These are phyloP conservation scores for Moniliophthora roreri DNA, from an alignment of 1,284 basidiomycete species.

Conservation along the genomic window DNA sequence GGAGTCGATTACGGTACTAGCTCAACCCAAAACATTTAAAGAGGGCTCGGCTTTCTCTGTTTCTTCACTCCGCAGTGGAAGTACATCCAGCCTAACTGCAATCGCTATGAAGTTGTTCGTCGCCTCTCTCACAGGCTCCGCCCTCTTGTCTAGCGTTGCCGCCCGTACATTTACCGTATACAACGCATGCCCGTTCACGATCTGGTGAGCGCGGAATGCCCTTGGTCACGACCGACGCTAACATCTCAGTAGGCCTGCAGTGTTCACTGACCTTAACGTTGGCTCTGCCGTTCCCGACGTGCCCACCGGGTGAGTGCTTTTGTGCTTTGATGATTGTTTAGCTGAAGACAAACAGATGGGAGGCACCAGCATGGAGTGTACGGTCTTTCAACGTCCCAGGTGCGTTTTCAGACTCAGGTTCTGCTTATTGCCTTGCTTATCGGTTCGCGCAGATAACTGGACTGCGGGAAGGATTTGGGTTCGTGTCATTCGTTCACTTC, in stretches of 20 bases:
- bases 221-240: not conserved
- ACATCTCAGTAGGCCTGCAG: constrained; percentile 32
- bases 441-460: no score
- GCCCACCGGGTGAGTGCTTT: constrained; percentile 32
- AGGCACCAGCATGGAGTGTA: constrained; percentile 32
- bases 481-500: constrained; percentile 6
- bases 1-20: no score
- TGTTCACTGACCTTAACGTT: constrained; percentile 42
- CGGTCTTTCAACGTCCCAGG: constrained; percentile 42
- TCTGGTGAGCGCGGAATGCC: constrained; percentile 31
- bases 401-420: no score
- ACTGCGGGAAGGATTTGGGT: constrained; percentile 47
- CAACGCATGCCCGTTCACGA: constrained; percentile 44
- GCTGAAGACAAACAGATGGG: constrained; percentile 34
- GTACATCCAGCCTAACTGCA: no score
- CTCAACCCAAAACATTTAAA: no score
- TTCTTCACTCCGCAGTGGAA: no score
- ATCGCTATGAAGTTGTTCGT: constrained; percentile 28
- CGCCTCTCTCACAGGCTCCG: constrained; percentile 20
- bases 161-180: constrained; percentile 39
- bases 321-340: not conserved
- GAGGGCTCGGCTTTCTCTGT: no score
- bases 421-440: no score
- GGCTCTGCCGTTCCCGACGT: constrained; percentile 32
- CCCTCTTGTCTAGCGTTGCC: constrained; percentile 27